A percentile compares a stretch with the other conserved stretches of the same genome.
phyloP scores from a whole-genome alignment of 805 yeast species.

The Dipodascus albidus region DNA sequence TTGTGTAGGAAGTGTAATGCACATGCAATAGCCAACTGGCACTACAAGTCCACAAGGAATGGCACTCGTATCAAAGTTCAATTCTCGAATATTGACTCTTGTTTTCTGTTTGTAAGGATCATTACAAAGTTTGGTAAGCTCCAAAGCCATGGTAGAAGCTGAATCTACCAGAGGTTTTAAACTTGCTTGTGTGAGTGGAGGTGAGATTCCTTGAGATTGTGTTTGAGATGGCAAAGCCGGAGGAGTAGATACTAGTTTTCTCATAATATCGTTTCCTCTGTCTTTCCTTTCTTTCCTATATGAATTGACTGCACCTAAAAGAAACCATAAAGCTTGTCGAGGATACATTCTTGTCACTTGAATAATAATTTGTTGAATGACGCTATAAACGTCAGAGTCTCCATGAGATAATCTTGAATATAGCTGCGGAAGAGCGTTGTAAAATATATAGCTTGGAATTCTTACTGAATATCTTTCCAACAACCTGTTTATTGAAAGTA shows the following conservation, averaged over 20 bases:
- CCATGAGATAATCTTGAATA: conserved; percentile 66
- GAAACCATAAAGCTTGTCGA: conserved; percentile 75
- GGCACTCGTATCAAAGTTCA: conserved; percentile 30
- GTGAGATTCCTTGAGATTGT: conserved; percentile 14
- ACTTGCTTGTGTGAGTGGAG: conserved; percentile 12
- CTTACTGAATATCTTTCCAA: conserved; percentile 9
- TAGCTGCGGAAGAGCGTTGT: conserved; percentile 74
- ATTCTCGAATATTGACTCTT: conserved; percentile 5
- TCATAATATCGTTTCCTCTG: conserved; percentile 36
- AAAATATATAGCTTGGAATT: conserved; percentile 56
- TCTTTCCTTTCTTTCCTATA: conserved; percentile 33
- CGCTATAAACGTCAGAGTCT: conserved; percentile 41
- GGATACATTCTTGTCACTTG: conserved; percentile 58
- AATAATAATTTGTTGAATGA: conserved; percentile 47
- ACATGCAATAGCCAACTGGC: conserved; percentile 63
- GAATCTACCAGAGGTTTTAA: conserved; percentile 8
- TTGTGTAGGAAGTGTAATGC: conserved; percentile 47
- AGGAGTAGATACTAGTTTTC: conserved; percentile 1
- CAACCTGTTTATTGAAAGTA: conserved; percentile 9
- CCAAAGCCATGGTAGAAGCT: conserved; percentile 11
- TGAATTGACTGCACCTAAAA: conserved; percentile 60
- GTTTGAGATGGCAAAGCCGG: neutral
- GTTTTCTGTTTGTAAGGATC: neutral
- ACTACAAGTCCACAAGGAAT: conserved; percentile 50
- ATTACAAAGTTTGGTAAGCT: conserved; percentile 12